Evolutionary conservation across 2,329 filamentous ascomycete genomes (phyloP).

Genomic region (Fusarium brachygibbosum): DNA sequence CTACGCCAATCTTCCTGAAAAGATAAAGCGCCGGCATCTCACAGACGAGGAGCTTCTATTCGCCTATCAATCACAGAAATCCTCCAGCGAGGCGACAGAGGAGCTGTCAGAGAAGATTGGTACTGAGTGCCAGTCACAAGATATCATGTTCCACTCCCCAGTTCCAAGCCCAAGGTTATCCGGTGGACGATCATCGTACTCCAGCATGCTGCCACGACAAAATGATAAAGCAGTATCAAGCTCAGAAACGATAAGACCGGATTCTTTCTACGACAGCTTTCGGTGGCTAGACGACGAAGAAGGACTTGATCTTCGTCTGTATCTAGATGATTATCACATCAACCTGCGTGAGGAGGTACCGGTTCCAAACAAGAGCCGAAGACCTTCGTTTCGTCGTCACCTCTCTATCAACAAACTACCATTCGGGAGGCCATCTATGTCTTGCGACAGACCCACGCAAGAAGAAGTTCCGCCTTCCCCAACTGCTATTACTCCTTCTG

Average conservation of each 20-base stretch:
- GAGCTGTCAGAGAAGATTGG: constrained; percentile 35
- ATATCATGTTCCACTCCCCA: constrained; percentile 43
- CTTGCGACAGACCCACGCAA: constrained; percentile 63
- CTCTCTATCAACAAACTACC: constrained; percentile 78
- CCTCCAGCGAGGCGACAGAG: constrained; percentile 56
- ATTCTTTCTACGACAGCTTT: constrained; percentile 75
- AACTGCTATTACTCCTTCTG: constrained; percentile 40
- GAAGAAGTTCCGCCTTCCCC: constrained; percentile 56
- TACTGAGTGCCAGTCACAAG: constrained; percentile 43
- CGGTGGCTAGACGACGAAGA: constrained; percentile 81
- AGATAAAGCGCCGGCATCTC: constrained; percentile 78
- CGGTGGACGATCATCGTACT: constrained; percentile 38
- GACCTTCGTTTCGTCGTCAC: constrained; percentile 76
- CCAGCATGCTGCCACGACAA: constrained; percentile 47
- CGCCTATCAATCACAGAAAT: constrained; percentile 53
- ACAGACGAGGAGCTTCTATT: constrained; percentile 78
- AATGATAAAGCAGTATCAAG: constrained; percentile 33
- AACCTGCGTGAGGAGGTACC: constrained; percentile 68
- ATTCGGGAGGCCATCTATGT: constrained; percentile 68
- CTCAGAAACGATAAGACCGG: constrained; percentile 55
- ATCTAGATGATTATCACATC: constrained; percentile 77
- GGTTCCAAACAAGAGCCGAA: constrained; percentile 59
- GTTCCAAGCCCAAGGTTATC: constrained; percentile 43
- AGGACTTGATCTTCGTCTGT: constrained; percentile 75
- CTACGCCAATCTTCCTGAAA: constrained; percentile 78